Evolutionary conservation across 1,284 basidiomycete genomes (phyloP), one percentile per base, ranked within the genome.

Genomic region (Tilletia walkeri): DNA sequence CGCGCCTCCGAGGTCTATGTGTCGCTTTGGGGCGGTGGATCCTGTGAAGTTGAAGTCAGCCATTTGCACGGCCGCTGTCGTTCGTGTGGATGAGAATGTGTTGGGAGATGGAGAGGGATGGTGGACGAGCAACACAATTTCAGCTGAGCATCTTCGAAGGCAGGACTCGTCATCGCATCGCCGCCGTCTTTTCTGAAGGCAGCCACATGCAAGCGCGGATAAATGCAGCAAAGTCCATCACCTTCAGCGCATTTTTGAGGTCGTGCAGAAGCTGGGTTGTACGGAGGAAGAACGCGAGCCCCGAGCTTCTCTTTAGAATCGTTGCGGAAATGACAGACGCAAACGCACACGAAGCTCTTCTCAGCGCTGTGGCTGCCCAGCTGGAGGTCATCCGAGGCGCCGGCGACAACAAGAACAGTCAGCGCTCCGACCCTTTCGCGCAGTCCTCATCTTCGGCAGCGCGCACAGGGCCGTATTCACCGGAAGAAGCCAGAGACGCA

Each of bases 31-130:
- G 9, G 72, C 69, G 34, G 72, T 69, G 38, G 72, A 71, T 59
- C 76, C 76, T 2, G 75, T 78, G 68, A 78, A 78, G 61, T 78
- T 72, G 65, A 75, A 78, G 69, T 72, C 72, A 20, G 18, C 38
- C 59, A 63, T 63, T 16, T 6, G 16, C 7, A 18, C 20, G 12
- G 50, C 20, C 4, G 7, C 50, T 53, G 50, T 53, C 10, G 7
- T 38, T 1, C 34, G 34, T 14, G 10, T 38, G 18, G 12, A 6
- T 39, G 59, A 6, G 30, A 34, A 5, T 38, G 59, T 7, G 30
- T 7, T 24, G 34, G 30, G 6, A 9, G 30, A 36, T 4, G 24
- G 24, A 30, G 24, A 30, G 24, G 24, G 24, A 30, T 30, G 24
- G 24, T 30, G 24, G 24, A 30, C 24, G 24, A 30, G 24, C 24